Base-by-base conservation (phyloP, 495 filamentous ascomycete genomes). In the Penicillium goetzii region DNA sequence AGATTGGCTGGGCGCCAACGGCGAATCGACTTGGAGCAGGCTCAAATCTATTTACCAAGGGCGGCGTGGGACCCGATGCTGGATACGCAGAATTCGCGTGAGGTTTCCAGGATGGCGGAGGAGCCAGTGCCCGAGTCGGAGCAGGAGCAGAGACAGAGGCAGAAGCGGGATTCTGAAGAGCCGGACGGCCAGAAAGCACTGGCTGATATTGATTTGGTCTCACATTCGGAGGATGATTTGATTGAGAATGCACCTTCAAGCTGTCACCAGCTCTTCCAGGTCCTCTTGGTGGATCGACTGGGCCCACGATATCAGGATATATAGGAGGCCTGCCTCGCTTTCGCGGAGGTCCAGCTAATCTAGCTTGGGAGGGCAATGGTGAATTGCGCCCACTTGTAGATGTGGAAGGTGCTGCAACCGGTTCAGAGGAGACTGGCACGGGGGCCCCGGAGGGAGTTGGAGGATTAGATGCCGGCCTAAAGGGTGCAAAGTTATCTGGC, bases 401-500 rank as follows among this genome's bases (percentile, higher is more conserved):
- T n/a, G 49, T 30, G 49, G 49, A 26, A 52, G 25, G 49, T 5
- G 28, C 49, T 15, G 25, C 25, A 32, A 19, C 12, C 14, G 49
- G 14, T 19, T 10, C 15, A 14, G 28, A 15, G 49, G 49, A 3
- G 11, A 14, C 12, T n/a, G 43, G 6, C 4, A 8, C 21, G 43
- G 43, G 19, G 6, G 17, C 14, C 12, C 11, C 9, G 21, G 49
- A 30, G 5, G 28, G n/a, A 17, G 49, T 14, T 30, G 23, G 49
- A 15, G 12, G 4, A 32, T 12, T 32, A 19, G 50, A 52, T 19
- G 50, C 21, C 26, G 50, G 4, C 26, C 15, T 17, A 52, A 30
- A 52, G 26, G 50, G 26, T 19, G 50, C 8, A 52, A 52, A n/a
- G 5, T 32, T 52, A 32, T 17, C 50, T 19, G 50, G 50, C 50